A percentile compares a stretch with the other conserved stretches of the same genome.
phyloP scores from a whole-genome alignment of 768 basidiomycete genomes.

The Russula abietina region DNA sequence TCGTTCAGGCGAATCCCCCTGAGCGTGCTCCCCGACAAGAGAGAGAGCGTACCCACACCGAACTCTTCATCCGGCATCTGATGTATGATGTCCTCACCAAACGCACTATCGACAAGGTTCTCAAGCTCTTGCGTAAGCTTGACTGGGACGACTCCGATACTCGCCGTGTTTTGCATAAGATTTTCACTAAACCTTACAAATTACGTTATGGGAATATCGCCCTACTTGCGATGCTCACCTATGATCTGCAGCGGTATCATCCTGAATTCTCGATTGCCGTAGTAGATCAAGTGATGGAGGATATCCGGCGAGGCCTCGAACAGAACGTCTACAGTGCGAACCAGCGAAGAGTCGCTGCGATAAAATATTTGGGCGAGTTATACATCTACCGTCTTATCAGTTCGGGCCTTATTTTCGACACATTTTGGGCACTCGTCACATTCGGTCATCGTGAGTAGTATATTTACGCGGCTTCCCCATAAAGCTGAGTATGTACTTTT shows the following conservation, averaged over 20 bases:
- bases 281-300: constrained; percentile 92
- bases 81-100: constrained; percentile 89
- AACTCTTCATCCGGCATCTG: constrained; percentile 93
- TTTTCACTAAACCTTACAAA: constrained; percentile 99
- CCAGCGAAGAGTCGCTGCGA: constrained; percentile 83
- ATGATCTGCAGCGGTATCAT: constrained; percentile 90
- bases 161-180: constrained; percentile 65
- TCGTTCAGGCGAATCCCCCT: constrained; percentile 85
- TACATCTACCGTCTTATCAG: constrained; percentile 93
- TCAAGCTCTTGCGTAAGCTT: constrained; percentile 87
- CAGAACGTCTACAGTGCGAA: constrained; percentile 94
- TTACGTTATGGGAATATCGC: constrained; percentile 87
- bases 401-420: constrained; percentile 87
- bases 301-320: constrained; percentile 85
- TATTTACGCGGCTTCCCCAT: neutral
- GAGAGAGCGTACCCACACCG: constrained; percentile 79
- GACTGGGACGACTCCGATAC: constrained; percentile 83
- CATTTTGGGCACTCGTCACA: constrained; percentile 87
- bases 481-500: neutral
- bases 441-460: constrained; percentile 85
- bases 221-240: constrained; percentile 88
- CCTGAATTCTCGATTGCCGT: constrained; percentile 82
- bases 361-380: constrained; percentile 94
- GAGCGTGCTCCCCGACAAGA: constrained; percentile 82
- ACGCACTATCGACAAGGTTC: constrained; percentile 92